Base-by-base conservation (phyloP, 73 alveolate genomes). In the Breviolum minutum region DNA sequence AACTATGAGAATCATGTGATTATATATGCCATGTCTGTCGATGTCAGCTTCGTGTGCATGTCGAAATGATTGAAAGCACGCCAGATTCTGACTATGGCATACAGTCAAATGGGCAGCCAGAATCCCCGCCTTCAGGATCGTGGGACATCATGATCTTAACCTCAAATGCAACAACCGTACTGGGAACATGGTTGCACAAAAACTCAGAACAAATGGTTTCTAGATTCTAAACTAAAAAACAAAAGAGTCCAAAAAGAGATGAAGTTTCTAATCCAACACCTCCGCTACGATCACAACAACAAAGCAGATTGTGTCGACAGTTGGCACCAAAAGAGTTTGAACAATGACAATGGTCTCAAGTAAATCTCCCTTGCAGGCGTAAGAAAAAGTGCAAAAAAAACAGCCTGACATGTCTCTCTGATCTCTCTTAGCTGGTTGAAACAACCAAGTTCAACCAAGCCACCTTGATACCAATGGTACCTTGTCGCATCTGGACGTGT, bases 401-500 rank as follows among this genome's bases (percentile, higher is more conserved):
- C 0, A 40, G 54, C 54, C 54, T 3, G 54, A 40, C 54, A 40
- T 40, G 54, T 40, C 54, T 40, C 86, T 16, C 61, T 6, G 9
- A 17, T 14, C 16, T 7, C 86, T 26, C 22, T 26, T 2, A 22
- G 6, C 16, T 60, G 26, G 54, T 0, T 13, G 29, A 6, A 1
- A 8, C 40, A 12, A 76, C 40, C 74, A 66, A 66, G 17, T 97
- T 99, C 69, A 99, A 27, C 94, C 94, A 29, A n/a, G 79, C 62
- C 79, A 80, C 99, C 99, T 99, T 99, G 98, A 99, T 99, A 87
- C 99, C 99, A 99, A 99, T 99, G 99, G 99, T 99, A 60, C 99
- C 99, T 99, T 99, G 99, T 99, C 99, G 99, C 99, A 99, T 99
- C 99, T 99, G 99, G 99, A 99, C 99, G 99, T 99, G 99, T 95